phyloP scores from a whole-genome alignment of 495 filamentous ascomycete species.

The Trypethelium eluteriae region DNA sequence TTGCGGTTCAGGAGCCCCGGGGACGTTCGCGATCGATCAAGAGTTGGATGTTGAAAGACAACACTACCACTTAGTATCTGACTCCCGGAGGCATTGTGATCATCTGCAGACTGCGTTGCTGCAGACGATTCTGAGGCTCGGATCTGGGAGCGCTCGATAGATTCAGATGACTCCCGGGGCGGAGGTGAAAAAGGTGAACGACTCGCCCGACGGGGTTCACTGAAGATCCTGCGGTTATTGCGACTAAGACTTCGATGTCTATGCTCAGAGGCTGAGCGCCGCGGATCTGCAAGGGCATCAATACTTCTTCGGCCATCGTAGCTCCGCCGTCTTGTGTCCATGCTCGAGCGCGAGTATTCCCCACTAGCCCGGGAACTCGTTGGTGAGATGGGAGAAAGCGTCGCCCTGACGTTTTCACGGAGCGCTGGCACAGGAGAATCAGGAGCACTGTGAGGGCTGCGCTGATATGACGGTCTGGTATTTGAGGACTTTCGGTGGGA shows the following conservation, averaged over 20 bases:
- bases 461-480: slow-evolving; percentile 15
- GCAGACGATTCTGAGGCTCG: slow-evolving; percentile 60
- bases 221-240: slow-evolving; percentile 44
- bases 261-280: slow-evolving; percentile 33
- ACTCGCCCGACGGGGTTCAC: slow-evolving; percentile 29
- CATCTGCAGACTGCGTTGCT: slow-evolving; percentile 63
- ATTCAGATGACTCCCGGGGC: slow-evolving; percentile 64
- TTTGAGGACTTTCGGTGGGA: slow-evolving; percentile 12
- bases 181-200: slow-evolving; percentile 42
- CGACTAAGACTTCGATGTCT: slow-evolving; percentile 32
- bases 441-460: slow-evolving; percentile 28
- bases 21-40: slow-evolving; percentile 32
- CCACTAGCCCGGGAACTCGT: slow-evolving; percentile 43
- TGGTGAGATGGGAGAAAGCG: slow-evolving; percentile 48
- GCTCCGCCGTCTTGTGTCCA: slow-evolving; percentile 34
- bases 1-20: slow-evolving; percentile 5
- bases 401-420: slow-evolving; percentile 57
- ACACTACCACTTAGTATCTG: slow-evolving; percentile 82
- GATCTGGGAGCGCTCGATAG: slow-evolving; percentile 66
- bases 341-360: slow-evolving; percentile 30
- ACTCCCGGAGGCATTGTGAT: slow-evolving; percentile 71
- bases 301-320: slow-evolving; percentile 26
- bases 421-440: slow-evolving; percentile 37
- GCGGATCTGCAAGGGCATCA: slow-evolving; percentile 31
- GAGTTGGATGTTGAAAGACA: slow-evolving; percentile 80